These are phyloP conservation scores for Colletotrichum sp. DNA, from an alignment of 2,329 filamentous ascomycete genomes.

Conservation along the genomic window DNA sequence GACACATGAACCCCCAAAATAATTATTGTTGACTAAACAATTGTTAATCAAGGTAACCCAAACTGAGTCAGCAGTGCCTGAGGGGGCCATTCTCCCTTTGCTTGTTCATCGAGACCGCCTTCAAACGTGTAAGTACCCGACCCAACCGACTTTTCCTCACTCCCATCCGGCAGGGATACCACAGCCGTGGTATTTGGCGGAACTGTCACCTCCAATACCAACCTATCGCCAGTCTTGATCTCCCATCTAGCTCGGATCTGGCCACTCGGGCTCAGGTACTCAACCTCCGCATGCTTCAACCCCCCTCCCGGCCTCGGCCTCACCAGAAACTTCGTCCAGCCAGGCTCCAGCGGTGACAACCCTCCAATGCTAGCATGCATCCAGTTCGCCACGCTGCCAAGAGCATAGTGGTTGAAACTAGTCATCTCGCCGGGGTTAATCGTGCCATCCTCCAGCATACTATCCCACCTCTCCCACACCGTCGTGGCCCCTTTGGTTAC, in stretches of 20 bases:
- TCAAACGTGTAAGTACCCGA: not conserved
- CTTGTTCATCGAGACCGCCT: not conserved
- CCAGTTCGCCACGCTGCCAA: conserved; percentile 52
- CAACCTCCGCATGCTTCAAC: conserved; percentile 34
- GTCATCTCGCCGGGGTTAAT: conserved; percentile 53
- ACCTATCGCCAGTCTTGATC: not conserved
- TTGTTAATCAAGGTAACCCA: not conserved
- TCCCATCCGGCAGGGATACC: not conserved
- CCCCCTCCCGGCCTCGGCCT: conserved; percentile 38
- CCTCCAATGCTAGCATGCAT: conserved; percentile 48
- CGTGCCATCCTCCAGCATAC: conserved; percentile 44
- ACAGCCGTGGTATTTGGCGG: not conserved
- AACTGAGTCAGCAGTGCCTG: conserved; percentile 3
- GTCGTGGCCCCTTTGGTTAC: conserved; percentile 50
- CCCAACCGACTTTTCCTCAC: not conserved
- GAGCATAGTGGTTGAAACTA: conserved; percentile 55
- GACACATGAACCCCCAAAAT: too few species aligned
- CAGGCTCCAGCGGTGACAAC: conserved; percentile 39
- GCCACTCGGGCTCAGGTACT: conserved; percentile 35
- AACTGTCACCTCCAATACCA: not conserved
- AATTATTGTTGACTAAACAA: too few species aligned
- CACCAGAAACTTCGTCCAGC: conserved; percentile 42
- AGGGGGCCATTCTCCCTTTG: not conserved
- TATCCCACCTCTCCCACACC: conserved; percentile 58
- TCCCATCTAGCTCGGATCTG: conserved; percentile 30